phyloP scores from a whole-genome alignment of 805 yeast species.

The Pichia cephalocereana region DNA sequence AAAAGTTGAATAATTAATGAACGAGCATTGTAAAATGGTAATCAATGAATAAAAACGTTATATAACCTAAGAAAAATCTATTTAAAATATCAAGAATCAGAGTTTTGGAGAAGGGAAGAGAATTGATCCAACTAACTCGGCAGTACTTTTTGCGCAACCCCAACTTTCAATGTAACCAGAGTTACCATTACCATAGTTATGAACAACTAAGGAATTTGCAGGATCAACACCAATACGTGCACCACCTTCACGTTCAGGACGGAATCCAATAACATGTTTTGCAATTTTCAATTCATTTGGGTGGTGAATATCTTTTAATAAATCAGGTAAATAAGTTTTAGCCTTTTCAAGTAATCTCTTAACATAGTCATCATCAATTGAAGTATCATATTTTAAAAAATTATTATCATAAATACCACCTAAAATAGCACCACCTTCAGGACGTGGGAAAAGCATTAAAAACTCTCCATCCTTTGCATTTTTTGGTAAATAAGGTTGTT shows the following conservation, averaged over 20 bases:
- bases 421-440: slow-evolving; percentile 57
- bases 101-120: not conserved
- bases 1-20: no score
- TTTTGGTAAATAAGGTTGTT: slow-evolving; percentile 20
- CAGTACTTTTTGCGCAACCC: slow-evolving; percentile 39
- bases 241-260: slow-evolving; percentile 59
- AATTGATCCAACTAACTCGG: slow-evolving; percentile 1
- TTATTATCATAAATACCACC: slow-evolving; percentile 39
- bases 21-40: no score
- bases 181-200: slow-evolving; percentile 48
- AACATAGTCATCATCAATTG: slow-evolving; percentile 42
- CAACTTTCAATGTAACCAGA: slow-evolving; percentile 32
- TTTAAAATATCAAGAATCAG: no score
- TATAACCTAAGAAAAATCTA: no score
- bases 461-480: slow-evolving; percentile 33
- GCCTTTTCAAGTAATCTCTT: slow-evolving; percentile 35
- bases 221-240: slow-evolving; percentile 32
- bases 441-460: slow-evolving; percentile 54
- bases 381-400: slow-evolving; percentile 16
- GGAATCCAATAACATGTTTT: slow-evolving; percentile 53
- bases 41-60: no score
- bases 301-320: slow-evolving; percentile 15
- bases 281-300: slow-evolving; percentile 33
- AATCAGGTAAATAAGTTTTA: slow-evolving; percentile 41
- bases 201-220: slow-evolving; percentile 30